phyloP scores from a whole-genome alignment of 352 stramenopile species.

The Phytophthora colocasiae region DNA sequence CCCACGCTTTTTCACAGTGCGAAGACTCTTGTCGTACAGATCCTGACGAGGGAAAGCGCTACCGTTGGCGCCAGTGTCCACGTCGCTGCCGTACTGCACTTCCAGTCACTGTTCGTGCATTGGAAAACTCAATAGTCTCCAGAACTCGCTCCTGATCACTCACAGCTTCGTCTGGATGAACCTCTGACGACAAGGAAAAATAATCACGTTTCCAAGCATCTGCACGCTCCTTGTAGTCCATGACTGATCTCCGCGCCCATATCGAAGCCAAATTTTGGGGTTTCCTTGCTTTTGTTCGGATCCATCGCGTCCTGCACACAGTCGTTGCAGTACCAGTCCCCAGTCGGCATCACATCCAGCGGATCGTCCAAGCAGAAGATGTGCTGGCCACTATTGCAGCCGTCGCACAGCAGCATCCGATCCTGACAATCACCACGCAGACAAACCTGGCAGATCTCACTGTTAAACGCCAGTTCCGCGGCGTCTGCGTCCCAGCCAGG shows the following conservation, averaged over 20 bases:
- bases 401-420: constrained; percentile 81
- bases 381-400: constrained; percentile 85
- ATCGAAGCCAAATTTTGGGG: constrained; percentile 85
- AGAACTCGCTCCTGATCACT: constrained; percentile 88
- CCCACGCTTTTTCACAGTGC: constrained; percentile 57
- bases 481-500: constrained; percentile 73
- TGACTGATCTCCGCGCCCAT: constrained; percentile 81
- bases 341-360: no score
- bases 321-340: constrained; percentile 83
- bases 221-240: constrained; percentile 84
- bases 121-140: constrained; percentile 80
- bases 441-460: constrained; percentile 86
- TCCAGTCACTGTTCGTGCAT: constrained; percentile 81
- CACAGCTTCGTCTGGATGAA: constrained; percentile 48
- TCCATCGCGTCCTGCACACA: constrained; percentile 72
- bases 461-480: constrained; percentile 79
- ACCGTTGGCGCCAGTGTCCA: constrained; percentile 87
- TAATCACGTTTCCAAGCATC: constrained; percentile 86
- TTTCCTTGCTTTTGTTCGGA: constrained; percentile 44
- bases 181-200: constrained; percentile 54
- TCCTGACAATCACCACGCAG: constrained; percentile 84
- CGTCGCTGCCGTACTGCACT: constrained; percentile 93
- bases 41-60: constrained; percentile 88
- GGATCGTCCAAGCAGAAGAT: no score
- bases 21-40: constrained; percentile 59